These are phyloP conservation scores for Coemansia pectinata DNA, from an alignment of 192 early-diverging fungal species.

Conservation along the genomic window DNA sequence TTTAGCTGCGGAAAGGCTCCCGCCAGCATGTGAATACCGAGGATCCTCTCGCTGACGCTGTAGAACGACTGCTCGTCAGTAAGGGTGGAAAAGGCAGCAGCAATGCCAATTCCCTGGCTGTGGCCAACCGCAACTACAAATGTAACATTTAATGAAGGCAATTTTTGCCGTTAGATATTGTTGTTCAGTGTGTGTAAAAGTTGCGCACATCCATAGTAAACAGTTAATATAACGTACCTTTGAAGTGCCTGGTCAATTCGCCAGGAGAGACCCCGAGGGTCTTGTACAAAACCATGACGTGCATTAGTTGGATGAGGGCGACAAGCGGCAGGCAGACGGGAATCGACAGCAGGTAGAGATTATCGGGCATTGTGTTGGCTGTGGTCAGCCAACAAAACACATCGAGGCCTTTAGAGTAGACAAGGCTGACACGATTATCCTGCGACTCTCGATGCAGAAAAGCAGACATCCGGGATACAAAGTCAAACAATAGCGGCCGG, in stretches of 20 bases:
- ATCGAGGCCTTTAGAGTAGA: slow-evolving; percentile 70
- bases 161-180: not conserved
- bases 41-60: slow-evolving; percentile 72
- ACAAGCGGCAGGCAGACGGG: slow-evolving; percentile 84
- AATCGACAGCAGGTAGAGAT: slow-evolving; percentile 68
- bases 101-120: slow-evolving; percentile 87
- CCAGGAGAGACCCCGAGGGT: slow-evolving; percentile 63
- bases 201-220: not conserved
- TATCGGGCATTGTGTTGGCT: slow-evolving; percentile 66
- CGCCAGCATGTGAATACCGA: slow-evolving; percentile 80
- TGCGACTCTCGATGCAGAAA: slow-evolving; percentile 61
- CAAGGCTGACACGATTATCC: slow-evolving; percentile 54
- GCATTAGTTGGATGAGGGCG: slow-evolving; percentile 85
- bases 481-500: slow-evolving; percentile 66
- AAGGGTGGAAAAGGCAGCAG: slow-evolving; percentile 80
- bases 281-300: slow-evolving; percentile 69
- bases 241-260: slow-evolving; percentile 24
- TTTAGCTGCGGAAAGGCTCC: slow-evolving; percentile 79
- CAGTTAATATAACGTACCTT: slow-evolving; percentile 23
- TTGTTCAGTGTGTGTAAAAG: not conserved
- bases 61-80: slow-evolving; percentile 79
- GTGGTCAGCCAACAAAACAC: slow-evolving; percentile 80
- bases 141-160: not conserved
- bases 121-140: slow-evolving; percentile 70
- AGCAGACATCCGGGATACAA: slow-evolving; percentile 70